Base-by-base conservation (phyloP, 176 grass and related monocot genomes). In the Dactylis glomerata region DNA sequence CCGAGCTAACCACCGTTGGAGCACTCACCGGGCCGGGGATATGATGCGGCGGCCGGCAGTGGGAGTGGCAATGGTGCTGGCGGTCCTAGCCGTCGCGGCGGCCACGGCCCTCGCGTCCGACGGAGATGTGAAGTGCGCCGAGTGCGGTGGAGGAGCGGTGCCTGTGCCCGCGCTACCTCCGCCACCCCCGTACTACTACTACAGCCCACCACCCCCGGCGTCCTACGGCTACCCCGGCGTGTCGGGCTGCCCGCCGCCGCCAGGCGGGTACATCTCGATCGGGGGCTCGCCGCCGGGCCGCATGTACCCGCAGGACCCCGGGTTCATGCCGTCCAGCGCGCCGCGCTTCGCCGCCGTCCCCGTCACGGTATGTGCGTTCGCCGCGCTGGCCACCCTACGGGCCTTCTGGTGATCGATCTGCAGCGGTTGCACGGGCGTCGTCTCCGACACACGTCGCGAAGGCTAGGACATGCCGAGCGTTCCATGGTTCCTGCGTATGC, bases 141-240 rank as follows among this genome's bases (percentile, higher is more conserved):
- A 52, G 36, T 94, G 92, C 44, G 66, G 20, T 0, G 17, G 10
- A 26, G 70, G 44, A 24, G 19, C 70, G 70, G 70, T 73, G 8
- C 87, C 82, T 4, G 82, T 45, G n/a, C n/a, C n/a, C n/a, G n/a
- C n/a, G 20, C 34, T 84, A 8, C 73, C 86, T 8, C 82, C 75
- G 13, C 85, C 91, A 27, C 69, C 88, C 45, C 91, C 91, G 50
- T 80, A 86, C 80, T 86, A 86, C 84, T 91, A 91, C 81, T 91
- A 91, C 89, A 87, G 85, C 76, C 89, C 89, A 3, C 89, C 89
- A 3, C 89, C 89, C 1, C 89, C 89, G 31, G 84, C 66, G 49
- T 13, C 49, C 8, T 91, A n/a, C n/a, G n/a, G n/a, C n/a, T n/a
- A 91, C 88, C 78, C 90, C 11, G 76, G 76, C 4, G 76, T 41